A percentile compares a stretch with the other conserved stretches of the same genome.
These are phyloP conservation scores for Alternaria dauci DNA, from an alignment of 2,329 filamentous ascomycete genomes.

Conservation along the genomic window DNA sequence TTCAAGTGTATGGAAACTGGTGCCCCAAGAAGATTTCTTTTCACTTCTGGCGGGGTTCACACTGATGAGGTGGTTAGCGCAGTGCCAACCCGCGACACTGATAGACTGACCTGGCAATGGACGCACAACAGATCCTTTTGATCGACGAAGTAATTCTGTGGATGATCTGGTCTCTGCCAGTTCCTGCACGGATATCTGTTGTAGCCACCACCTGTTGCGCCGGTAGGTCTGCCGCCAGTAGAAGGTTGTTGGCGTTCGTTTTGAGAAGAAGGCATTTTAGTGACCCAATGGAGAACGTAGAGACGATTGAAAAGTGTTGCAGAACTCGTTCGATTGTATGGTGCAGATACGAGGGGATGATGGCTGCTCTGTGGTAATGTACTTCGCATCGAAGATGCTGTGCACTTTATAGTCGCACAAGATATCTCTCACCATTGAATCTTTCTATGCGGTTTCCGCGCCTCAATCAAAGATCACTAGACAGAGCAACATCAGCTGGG, in stretches of 20 bases:
- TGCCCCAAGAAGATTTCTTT: neutral
- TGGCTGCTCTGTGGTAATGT: slow-evolving; percentile 11
- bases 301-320: neutral
- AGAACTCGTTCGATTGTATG: neutral
- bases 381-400: slow-evolving; percentile 10
- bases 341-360: neutral
- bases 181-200: slow-evolving; percentile 32
- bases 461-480: slow-evolving; percentile 27
- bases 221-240: slow-evolving; percentile 32
- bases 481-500: slow-evolving; percentile 20
- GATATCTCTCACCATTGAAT: slow-evolving; percentile 19
- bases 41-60: slow-evolving; percentile 31
- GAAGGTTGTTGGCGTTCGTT: slow-evolving; percentile 21
- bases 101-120: slow-evolving; percentile 35
- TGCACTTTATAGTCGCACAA: slow-evolving; percentile 28
- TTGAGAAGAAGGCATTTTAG: slow-evolving; percentile 27
- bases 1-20: neutral
- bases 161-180: slow-evolving; percentile 31
- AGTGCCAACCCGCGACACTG: slow-evolving; percentile 18
- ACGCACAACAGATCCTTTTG: slow-evolving; percentile 30
- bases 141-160: slow-evolving; percentile 30
- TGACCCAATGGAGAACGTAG: neutral
- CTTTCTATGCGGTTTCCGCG: slow-evolving; percentile 27
- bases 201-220: slow-evolving; percentile 35
- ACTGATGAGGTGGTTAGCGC: slow-evolving; percentile 32